Percentiles rank a stretch among this genome's conserved stretches.
Conservation (phyloP, 768 basidiomycete species). For the Rubroboletus pulcherrimus region DNA sequence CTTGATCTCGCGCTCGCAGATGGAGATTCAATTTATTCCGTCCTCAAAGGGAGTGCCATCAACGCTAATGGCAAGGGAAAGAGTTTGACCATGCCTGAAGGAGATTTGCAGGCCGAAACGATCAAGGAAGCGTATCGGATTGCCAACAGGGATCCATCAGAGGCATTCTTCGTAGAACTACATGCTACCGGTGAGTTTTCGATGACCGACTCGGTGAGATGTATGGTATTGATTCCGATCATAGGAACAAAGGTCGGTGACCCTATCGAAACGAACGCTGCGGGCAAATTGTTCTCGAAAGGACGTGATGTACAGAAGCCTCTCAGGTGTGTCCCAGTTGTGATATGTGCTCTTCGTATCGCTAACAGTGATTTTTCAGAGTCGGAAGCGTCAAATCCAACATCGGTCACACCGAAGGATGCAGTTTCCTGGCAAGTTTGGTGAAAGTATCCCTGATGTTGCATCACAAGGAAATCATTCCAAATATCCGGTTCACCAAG, state of each 20-base stretch:
- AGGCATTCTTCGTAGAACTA: slow-evolving; percentile 47
- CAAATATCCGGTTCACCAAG: slow-evolving; percentile 27
- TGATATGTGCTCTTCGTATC: background rate
- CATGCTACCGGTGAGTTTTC: slow-evolving; percentile 43
- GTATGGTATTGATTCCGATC: background rate
- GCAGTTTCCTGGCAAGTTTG: slow-evolving; percentile 33
- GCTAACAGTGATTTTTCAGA: slow-evolving; percentile 4
- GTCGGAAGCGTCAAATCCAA: slow-evolving; percentile 28
- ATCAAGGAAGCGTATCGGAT: slow-evolving; percentile 32
- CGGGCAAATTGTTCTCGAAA: slow-evolving; percentile 35
- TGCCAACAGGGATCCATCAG: slow-evolving; percentile 30
- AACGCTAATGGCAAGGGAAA: slow-evolving; percentile 34
- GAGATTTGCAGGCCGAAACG: slow-evolving; percentile 31
- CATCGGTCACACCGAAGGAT: slow-evolving; percentile 28
- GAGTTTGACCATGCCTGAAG: slow-evolving; percentile 35
- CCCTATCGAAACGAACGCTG: slow-evolving; percentile 49
- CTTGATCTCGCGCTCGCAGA: slow-evolving; percentile 31
- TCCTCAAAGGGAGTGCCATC: slow-evolving; percentile 32
- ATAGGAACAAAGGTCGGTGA: slow-evolving; percentile 42
- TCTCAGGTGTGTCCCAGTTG: slow-evolving; percentile 12
- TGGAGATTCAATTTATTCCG: slow-evolving; percentile 30
- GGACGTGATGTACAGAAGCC: slow-evolving; percentile 15
- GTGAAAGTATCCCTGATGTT: slow-evolving; percentile 33
- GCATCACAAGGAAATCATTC: slow-evolving; percentile 28
- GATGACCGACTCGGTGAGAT: background rate